phyloP scores from a whole-genome alignment of 108 stramenopile species.

The Fistulifera pelliculosa region DNA sequence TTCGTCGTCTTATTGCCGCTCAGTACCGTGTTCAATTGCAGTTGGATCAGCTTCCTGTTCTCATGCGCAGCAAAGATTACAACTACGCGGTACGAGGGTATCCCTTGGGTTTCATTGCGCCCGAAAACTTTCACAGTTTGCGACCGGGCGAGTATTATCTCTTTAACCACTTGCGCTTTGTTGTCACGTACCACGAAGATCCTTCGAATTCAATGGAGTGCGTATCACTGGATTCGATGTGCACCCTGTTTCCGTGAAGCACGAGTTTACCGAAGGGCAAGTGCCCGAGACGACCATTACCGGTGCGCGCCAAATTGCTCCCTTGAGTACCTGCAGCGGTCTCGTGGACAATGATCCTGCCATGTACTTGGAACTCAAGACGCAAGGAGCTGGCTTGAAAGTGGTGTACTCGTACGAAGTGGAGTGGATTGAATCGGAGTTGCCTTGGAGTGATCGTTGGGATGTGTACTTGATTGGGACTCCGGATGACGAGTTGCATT shows the following conservation, averaged over 20 bases:
- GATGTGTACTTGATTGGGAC: constrained; percentile 93
- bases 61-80: constrained; percentile 47
- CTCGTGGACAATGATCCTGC: constrained; percentile 35
- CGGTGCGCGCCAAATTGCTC: not conserved
- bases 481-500: constrained; percentile 89
- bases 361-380: constrained; percentile 31
- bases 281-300: constrained; percentile 18
- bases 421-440: constrained; percentile 64
- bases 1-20: constrained; percentile 78
- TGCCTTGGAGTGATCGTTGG: constrained; percentile 95
- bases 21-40: constrained; percentile 91
- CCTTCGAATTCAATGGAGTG: constrained; percentile 35
- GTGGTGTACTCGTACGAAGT: constrained; percentile 90
- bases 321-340: constrained; percentile 28
- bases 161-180: constrained; percentile 82
- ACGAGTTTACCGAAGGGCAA: constrained; percentile 35
- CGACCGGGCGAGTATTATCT: constrained; percentile 43
- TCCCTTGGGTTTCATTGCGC: constrained; percentile 67
- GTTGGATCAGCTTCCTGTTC: constrained; percentile 75
- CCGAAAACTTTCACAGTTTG: constrained; percentile 19
- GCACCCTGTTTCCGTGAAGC: constrained; percentile 78
- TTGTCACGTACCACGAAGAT: constrained; percentile 55
- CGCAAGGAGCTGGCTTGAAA: constrained; percentile 14
- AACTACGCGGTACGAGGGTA: constrained; percentile 73
- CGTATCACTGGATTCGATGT: constrained; percentile 95